Evolutionary conservation across 495 filamentous ascomycete species (phyloP), one percentile per base, ranked within the genome.

Genomic region (Amphirosellinia nigrospora): DNA sequence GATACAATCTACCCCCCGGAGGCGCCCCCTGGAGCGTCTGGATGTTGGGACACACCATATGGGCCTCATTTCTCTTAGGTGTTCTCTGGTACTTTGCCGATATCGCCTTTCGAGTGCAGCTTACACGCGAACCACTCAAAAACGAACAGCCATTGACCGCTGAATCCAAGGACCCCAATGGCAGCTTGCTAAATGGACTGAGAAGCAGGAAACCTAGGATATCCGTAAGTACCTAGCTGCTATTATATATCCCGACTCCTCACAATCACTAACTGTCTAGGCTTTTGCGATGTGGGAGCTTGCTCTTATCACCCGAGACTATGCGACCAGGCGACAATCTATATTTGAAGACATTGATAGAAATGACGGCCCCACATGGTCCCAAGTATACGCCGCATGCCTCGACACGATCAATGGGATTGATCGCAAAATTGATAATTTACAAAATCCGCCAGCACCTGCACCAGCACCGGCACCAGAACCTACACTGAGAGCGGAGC

Each of bases 251-350:
- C 21, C 11, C 50, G 19, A 30, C 11, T 41, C 4, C 8, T 15
- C 11, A 56, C 9, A 45, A 48, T 63, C 30, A 70, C 77, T 82
- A 72, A 82, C 66, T 7, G 34, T 58, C 2, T 82, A 93, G 82
- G 82, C 88, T 4, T 95, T 95, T 77, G 95, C 96, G 30, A 93
- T 97, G 82, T 96, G 94, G 92, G 96, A 99, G 77, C 84, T 98
- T 23, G 85, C 87, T 36, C 86, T 91, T 67, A 96, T 98, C 71
- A 89, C 92, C 59, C 85, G 91, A 62, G 87, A 88, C 39, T 93
- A 89, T 69, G 82, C 89, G 11, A 86, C 87, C 10, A 88, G 96
- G 36, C 89, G 96, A 28, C 92, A 91, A 75, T 85, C 87, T 23
- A 93, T 99, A 64, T 98, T 93, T 80, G 89, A 90, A 66, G 96